Base-by-base conservation (phyloP, 768 basidiomycete species). In the Cyathus striatus region DNA sequence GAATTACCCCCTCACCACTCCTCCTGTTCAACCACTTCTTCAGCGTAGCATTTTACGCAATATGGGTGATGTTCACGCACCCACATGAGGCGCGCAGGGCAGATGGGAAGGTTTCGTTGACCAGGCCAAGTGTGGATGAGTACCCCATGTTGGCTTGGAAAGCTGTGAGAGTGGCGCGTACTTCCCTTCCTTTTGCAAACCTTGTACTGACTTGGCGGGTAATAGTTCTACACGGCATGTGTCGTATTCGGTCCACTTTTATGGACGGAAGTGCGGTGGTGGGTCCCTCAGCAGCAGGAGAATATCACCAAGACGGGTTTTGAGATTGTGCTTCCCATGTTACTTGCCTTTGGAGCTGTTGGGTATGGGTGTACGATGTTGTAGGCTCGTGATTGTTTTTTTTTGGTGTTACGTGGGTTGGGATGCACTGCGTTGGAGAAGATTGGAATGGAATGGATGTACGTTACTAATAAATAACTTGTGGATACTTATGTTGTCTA, bases 21-120 rank as follows among this genome's bases (percentile, higher is more conserved):
- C 68, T 91, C 35, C 80, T 99, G 16, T 79, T 85, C 50, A 79
- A 78, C 56, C 96, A 98, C 69, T 99, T 99, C 68, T 99, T 95
- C 73, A 68, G 77, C 21, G 96, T 99, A 50, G 96, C 96, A 0
- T 77, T 99, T 50, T 99, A 96, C 65, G 83, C 93, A 1, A 84
- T 97, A 57, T 98, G 84, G 80, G 72, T 86, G 40, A 73, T 96
- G 64, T 93, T 97, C 63, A 84, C 81, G 6, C 79, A 65, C 44
- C 63, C 68, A 59, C 9, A 49, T 58, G 10, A 36, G 48, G 5
- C 30, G 44, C 13, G 49, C 49, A n/a, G n/a, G n/a, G n/a, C n/a
- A n/a, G n/a, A n/a, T 27, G 66, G 60, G 32, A 78, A 80, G 45
- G 57, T 65, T 5, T 54, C 60, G 6, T 60, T 68, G 38, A 58